A percentile compares a stretch with the other conserved stretches of the same genome.
Evolutionary conservation across 2,329 filamentous ascomycete species (phyloP).

Genomic region (Aspergillus phoenicis): DNA sequence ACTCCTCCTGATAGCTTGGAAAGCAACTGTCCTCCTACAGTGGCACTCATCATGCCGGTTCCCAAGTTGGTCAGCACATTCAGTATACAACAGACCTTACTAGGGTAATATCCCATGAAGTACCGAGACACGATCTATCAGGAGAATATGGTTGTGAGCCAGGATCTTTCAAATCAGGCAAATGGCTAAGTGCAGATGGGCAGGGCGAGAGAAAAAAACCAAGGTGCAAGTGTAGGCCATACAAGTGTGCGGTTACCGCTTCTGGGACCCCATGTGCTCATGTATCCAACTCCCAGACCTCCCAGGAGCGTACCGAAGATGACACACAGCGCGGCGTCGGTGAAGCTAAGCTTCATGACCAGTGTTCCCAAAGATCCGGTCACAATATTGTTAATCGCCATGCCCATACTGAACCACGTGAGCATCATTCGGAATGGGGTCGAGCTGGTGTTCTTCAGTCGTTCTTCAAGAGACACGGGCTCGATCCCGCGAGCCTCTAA

Average conservation of each 20-base stretch:
- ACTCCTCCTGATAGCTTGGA: conserved; percentile 43
- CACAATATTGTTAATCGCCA: conserved; percentile 46
- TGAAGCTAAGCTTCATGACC: conserved; percentile 43
- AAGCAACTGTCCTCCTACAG: conserved; percentile 49
- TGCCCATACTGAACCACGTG: conserved; percentile 45
- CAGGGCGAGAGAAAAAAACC: not conserved
- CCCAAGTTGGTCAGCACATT: conserved; percentile 49
- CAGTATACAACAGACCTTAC: conserved; percentile 43
- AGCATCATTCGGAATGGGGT: conserved; percentile 35
- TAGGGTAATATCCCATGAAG: conserved; percentile 49
- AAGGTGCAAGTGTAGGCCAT: conserved; percentile 10
- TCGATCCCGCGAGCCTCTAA: conserved; percentile 33
- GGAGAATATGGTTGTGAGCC: conserved; percentile 10
- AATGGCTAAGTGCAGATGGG: not conserved
- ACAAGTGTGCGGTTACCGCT: conserved; percentile 50
- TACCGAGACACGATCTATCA: conserved; percentile 44
- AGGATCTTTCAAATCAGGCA: not conserved
- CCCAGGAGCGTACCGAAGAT: conserved; percentile 43
- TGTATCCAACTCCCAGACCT: conserved; percentile 40
- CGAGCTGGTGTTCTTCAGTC: conserved; percentile 28
- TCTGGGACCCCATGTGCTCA: conserved; percentile 45
- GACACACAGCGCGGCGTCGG: conserved; percentile 43
- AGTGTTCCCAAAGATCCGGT: conserved; percentile 47
- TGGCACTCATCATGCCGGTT: conserved; percentile 47
- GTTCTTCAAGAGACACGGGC: conserved; percentile 32